Percentiles rank a stretch among this genome's conserved stretches.
Conservation (phyloP, 805 yeast species). For the Ogataea pignaliae region DNA sequence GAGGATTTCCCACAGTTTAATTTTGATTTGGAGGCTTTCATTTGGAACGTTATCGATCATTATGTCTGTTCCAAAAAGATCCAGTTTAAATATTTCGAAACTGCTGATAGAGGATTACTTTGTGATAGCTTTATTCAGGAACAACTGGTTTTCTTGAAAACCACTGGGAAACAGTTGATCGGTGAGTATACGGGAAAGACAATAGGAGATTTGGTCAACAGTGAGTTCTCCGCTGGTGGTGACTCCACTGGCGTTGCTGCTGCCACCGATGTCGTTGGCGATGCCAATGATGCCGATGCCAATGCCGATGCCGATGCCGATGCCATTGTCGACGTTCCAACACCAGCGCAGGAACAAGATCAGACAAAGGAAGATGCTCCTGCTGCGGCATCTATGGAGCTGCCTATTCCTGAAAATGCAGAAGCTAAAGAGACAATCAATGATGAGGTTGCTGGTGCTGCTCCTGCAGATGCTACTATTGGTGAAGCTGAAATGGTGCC, state of each 20-base stretch:
- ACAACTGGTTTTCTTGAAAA: constrained; percentile 22
- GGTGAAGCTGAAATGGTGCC: too few relatives aligned
- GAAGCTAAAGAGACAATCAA: too few relatives aligned
- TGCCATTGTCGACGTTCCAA: too few relatives aligned
- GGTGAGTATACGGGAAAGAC: constrained; percentile 9
- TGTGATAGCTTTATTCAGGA: constrained; percentile 27
- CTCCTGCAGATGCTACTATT: too few relatives aligned
- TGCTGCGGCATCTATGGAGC: neutral
- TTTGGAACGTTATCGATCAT: constrained; percentile 32
- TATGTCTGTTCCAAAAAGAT: constrained; percentile 29
- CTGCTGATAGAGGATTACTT: constrained; percentile 15
- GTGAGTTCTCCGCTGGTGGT: neutral
- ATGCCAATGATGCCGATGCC: neutral
- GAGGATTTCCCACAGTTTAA: constrained; percentile 29
- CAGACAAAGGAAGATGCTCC: neutral
- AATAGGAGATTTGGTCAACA: neutral
- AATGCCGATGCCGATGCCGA: too few relatives aligned
- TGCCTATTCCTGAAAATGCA: too few relatives aligned
- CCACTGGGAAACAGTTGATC: constrained; percentile 19
- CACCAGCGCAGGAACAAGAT: neutral
- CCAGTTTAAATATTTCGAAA: constrained; percentile 20
- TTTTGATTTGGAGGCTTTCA: constrained; percentile 30
- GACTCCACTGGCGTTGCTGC: neutral
- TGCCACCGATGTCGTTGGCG: neutral
- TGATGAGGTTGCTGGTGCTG: too few relatives aligned